Base-by-base conservation (phyloP, 768 basidiomycete species). In the Mycena albidolilacea region DNA sequence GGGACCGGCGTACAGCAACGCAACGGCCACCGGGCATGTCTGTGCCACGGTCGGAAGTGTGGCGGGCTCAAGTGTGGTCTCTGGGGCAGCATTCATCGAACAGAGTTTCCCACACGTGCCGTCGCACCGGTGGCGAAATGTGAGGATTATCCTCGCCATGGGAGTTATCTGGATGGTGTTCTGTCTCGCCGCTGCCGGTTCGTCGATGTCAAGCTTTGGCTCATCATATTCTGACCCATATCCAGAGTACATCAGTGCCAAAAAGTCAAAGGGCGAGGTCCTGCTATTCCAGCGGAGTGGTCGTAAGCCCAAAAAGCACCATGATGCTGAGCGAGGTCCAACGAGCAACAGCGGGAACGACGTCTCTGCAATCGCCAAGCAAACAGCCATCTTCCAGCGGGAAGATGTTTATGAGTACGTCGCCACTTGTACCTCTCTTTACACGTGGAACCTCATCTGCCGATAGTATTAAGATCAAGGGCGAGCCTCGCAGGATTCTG, bases 21-120 rank as follows among this genome's bases (percentile, higher is more conserved):
- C 30, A 30, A 30, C 30, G 30, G 76, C 83, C 7, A 66, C 70
- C 0, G 83, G 88, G 71, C 85, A 85, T 71, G 82, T 86, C 11
- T 90, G 89, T 76, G 82, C 82, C 0, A 79, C 84, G 8, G 64
- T 80, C 8, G 87, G 89, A n/a, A 81, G 85, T 7, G 68, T 78
- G 7, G 81, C 85, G 7, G 89, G 88, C 7, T 72, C 79, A 12
- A 76, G 76, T 70, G 73, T 77, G 30, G 87, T 90, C 41, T 70
- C 80, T 3, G 89, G 90, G 7, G 80, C 82, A 15, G 77, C 71
- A 1, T 91, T 87, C 76, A 78, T 85, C 69, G 0, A 76, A 63
- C 6, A 84, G 75, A 78, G 77, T 23, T 83, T 71, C 64, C 71
- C 76, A n/a, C 83, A 80, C 64, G 41, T 55, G 1, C 71, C 76